Evolutionary conservation across 1,284 basidiomycete species (phyloP).

Genomic region (Cerioporus squamosus): DNA sequence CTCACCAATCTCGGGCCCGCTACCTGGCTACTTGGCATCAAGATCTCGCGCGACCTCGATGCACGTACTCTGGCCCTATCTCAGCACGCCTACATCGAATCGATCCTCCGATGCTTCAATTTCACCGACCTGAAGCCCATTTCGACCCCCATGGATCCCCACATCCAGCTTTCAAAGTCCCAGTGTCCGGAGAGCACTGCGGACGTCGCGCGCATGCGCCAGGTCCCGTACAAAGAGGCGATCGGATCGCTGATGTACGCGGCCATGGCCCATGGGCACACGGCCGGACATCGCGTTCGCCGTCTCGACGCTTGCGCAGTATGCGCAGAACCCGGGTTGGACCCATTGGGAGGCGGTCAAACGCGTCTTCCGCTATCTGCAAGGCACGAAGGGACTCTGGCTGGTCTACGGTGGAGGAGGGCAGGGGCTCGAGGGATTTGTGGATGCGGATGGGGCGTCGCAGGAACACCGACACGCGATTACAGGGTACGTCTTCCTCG

Average conservation of each 20-base stretch:
- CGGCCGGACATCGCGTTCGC: not conserved
- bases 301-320: not conserved
- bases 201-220: not conserved
- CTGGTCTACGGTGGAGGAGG: not conserved
- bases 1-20: conserved; percentile 37
- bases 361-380: conserved; percentile 43
- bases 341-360: conserved; percentile 42
- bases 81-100: conserved; percentile 29
- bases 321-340: not conserved
- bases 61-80: conserved; percentile 29
- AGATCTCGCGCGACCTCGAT: conserved; percentile 32
- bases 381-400: conserved; percentile 31
- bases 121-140: conserved; percentile 29
- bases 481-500: conserved; percentile 16
- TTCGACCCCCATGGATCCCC: too few species aligned
- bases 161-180: not conserved
- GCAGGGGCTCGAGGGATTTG: not conserved
- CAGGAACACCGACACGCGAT: conserved; percentile 2
- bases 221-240: conserved; percentile 32
- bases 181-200: not conserved
- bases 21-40: conserved; percentile 39
- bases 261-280: conserved; percentile 21
- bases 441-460: conserved; percentile 9
- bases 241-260: conserved; percentile 47
- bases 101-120: conserved; percentile 30